These are phyloP conservation scores for Lipomyces anomalus DNA, from an alignment of 805 yeast species.

Conservation along the genomic window DNA sequence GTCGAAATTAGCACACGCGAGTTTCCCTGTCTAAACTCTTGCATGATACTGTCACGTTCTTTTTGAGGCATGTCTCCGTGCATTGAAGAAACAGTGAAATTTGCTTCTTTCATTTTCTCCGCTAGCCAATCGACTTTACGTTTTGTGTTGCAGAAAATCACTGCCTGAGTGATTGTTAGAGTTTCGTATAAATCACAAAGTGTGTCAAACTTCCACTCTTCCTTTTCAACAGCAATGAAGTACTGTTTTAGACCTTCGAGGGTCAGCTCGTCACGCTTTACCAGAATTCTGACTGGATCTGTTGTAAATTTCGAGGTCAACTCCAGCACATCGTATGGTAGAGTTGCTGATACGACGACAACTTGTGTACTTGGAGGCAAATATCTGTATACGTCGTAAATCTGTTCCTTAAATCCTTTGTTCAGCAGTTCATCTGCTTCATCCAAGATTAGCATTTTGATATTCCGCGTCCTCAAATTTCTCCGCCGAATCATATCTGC, in stretches of 20 bases:
- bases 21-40: conserved; percentile 88
- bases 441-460: conserved; percentile 85
- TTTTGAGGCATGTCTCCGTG: conserved; percentile 96
- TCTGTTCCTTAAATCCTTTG: conserved; percentile 92
- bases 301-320: conserved; percentile 89
- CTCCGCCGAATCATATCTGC: conserved; percentile 85
- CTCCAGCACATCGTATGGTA: conserved; percentile 85
- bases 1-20: conserved; percentile 93
- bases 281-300: conserved; percentile 89
- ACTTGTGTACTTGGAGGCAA: conserved; percentile 86
- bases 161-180: conserved; percentile 93
- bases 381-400: conserved; percentile 80
- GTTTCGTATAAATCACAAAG: conserved; percentile 93
- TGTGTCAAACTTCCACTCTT: conserved; percentile 90
- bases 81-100: conserved; percentile 91
- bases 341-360: conserved; percentile 90
- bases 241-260: conserved; percentile 93
- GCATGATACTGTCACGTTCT: conserved; percentile 92
- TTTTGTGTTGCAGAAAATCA: conserved; percentile 95
- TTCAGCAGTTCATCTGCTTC: conserved; percentile 90
- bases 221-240: conserved; percentile 84
- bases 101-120: conserved; percentile 66
- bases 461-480: conserved; percentile 60
- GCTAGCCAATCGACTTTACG: conserved; percentile 89
- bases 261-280: conserved; percentile 89